Evolutionary conservation across 768 basidiomycete genomes (phyloP), one percentile per base, ranked within the genome.

Genomic region (Suillus subaureus): DNA sequence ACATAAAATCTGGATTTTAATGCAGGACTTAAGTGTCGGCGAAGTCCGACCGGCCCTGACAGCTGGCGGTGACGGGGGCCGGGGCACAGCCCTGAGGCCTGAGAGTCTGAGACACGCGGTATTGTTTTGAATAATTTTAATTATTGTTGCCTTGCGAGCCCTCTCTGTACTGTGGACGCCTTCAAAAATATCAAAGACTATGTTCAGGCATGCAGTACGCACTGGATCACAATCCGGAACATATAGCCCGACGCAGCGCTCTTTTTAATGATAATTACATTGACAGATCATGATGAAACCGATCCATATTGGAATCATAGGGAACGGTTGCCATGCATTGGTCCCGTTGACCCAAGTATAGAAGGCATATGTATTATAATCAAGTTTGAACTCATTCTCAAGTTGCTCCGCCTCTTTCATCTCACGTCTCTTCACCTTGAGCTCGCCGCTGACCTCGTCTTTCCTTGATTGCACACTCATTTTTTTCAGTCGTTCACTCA

Each of bases 381-480:
- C 37, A 40, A 58, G 9, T 57, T 16, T 31, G 11, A 33, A n/a
- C 37, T 26, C 39, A 5, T 28, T 60, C 57, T 42, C 58, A 60
- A 31, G 9, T 40, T 28, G 39, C 5, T 40, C 26, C 58, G 4
- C 42, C 40, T 42, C 28, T 42, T 40, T 26, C 39, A 16, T 26
- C 57, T 39, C 57, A 40, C 57, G 26, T 49, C 45, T 37, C 43
- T 45, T 61, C 43, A 43, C 45, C 60, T 37, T 43, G 43, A 40
- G 39, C 45, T 43, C 68, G 12, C 61, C 26, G 40, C 61, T 33
- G 49, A 63, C 66, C 18, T n/a, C 21, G 40, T 52, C 69, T 45
- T 64, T 69, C 45, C 15, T 40, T 61, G 63, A 57, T 56, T 58
- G 33, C 69, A 66, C 72, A 62, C 60, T 73, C 72, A 11, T 71